A percentile compares a stretch with the other conserved stretches of the same genome.
These are phyloP conservation scores for Vicia sativa DNA, from an alignment of 306 rosid genomes.

Conservation along the genomic window DNA sequence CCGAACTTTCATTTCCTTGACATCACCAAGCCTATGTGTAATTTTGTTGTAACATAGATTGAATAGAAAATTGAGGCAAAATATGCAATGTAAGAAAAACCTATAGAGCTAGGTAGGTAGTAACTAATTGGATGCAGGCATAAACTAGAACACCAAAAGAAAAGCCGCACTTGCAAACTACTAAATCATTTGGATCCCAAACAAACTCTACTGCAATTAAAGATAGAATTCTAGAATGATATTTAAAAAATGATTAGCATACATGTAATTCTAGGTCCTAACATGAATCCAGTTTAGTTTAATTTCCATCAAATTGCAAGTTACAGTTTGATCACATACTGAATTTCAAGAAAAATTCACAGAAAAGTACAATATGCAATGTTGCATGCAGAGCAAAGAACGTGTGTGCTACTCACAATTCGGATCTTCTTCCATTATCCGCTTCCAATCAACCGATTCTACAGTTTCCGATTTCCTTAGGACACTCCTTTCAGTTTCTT, in stretches of 20 bases:
- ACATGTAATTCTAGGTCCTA: background rate
- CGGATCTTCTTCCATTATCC: constrained; percentile 88
- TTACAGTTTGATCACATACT: background rate
- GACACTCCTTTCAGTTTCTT: constrained; percentile 51
- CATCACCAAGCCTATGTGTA: constrained; percentile 21
- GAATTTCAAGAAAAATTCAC: constrained; percentile 9
- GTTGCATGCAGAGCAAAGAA: constrained; percentile 36
- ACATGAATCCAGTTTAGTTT: background rate
- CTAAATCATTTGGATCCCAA: background rate
- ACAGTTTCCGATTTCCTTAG: constrained; percentile 52
- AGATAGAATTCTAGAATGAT: background rate
- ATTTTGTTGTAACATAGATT: constrained; percentile 7
- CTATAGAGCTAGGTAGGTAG: background rate
- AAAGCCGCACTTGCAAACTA: constrained; percentile 14
- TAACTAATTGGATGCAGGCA: constrained; percentile 9
- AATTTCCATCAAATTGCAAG: constrained; percentile 1
- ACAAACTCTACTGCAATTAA: background rate
- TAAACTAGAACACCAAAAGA: constrained; percentile 4
- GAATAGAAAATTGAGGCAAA: constrained; percentile 4
- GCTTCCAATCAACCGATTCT: constrained; percentile 86
- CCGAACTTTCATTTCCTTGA: constrained; percentile 16
- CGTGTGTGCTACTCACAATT: constrained; percentile 58
- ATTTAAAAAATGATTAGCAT: background rate
- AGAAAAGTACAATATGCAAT: constrained; percentile 19
- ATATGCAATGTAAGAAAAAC: constrained; percentile 19